Base-by-base conservation (phyloP, 768 basidiomycete genomes). In the Leucosporidium scottii region DNA sequence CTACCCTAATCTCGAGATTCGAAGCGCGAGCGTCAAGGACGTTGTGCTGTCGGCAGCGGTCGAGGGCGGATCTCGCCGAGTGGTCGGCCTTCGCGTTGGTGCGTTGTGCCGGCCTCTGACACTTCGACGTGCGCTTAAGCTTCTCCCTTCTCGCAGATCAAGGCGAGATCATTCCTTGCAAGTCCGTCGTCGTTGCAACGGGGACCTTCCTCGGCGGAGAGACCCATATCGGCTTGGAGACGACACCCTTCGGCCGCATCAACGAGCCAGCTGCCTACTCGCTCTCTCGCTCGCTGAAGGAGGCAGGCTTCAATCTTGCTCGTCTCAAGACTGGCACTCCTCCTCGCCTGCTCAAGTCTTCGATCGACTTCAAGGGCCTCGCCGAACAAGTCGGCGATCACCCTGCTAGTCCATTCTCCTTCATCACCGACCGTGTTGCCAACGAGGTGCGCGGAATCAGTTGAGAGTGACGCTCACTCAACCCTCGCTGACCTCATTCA, bases 121-220 rank as follows among this genome's bases (percentile, higher is more conserved):
- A 12, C 12, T 31, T 47, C 5, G 28, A 23, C 4, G 47, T 15
- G 7, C 54, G 10, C 25, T 20, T 1, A 10, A 5, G 12, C 30
- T 8, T 0, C 50, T 56, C 10, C 8, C 17, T 64, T 1, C 27
- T 27, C 6, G 44, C 77, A 90, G 90, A 90, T 39, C 82, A 84
- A 6, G 89, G 90, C 15, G 87, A 91, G 60, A 75, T 86, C 23
- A 85, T 93, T 34, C 79, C 80, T 23, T 93, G 90, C 74, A 85
- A 87, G 5, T 85, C 87, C 71, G 89, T 93, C 17, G 88, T 94
- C 34, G 83, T 94, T 20, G 91, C 90, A 73, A 93, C 91, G 0
- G 92, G 92, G 12, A 94, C 92, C 0, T 94, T 94, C 76, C 82
- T 94, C 30, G 87, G 88, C 3, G 92, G 90, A 17, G 90, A 93